Base-by-base conservation (phyloP, 805 yeast species). In the Starmerella riodocensis region DNA sequence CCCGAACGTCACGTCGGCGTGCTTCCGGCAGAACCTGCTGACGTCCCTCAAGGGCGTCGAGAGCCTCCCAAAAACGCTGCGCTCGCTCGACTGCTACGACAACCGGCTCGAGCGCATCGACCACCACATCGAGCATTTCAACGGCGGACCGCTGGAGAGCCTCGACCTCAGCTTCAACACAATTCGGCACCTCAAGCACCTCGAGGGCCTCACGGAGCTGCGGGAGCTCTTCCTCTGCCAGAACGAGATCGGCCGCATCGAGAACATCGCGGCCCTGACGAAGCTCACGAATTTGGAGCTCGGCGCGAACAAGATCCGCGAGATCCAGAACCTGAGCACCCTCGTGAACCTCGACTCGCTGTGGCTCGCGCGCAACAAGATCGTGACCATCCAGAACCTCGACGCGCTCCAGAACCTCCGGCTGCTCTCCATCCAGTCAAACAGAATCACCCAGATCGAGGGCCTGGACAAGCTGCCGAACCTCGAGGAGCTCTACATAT, bases 301-400 rank as follows among this genome's bases (percentile, higher is more conserved):
- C 29, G 98, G 97, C 11, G 98, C 96, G 19, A 91, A 91, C 59
- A 67, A 74, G 42, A 69, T 84, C 33, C 67, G 71, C 32, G 56
- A 54, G 39, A 56, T 64, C 29, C 78, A 74, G 46, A 72, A 73
- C 29, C 55, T 86, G 49, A 66, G 68, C 17, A 58, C 61, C 0
- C 63, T 88, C 42, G 62, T 60, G 0, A 70, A 67, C 36, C 61
- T 91, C 32, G 71, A 73, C 47, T 80, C 86, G 55, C 63, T 91
- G 33, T 91, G 97, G 98, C 65, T 91, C 30, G 98, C 97, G 33
- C 84, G 85, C 54, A 91, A 91, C 59, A 70, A 70, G 46, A 81
- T 91, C 39, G 51, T 69, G 1, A 70, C 62, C 53, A 59, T 91
- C 29, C 69, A 80, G 48, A 78, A 80, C 54, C 62, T 91, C 40